A percentile compares a stretch with the other conserved stretches of the same genome.
These are phyloP conservation scores for Phytophthora niederhauseri DNA, from an alignment of 352 stramenopile genomes.

Conservation along the genomic window DNA sequence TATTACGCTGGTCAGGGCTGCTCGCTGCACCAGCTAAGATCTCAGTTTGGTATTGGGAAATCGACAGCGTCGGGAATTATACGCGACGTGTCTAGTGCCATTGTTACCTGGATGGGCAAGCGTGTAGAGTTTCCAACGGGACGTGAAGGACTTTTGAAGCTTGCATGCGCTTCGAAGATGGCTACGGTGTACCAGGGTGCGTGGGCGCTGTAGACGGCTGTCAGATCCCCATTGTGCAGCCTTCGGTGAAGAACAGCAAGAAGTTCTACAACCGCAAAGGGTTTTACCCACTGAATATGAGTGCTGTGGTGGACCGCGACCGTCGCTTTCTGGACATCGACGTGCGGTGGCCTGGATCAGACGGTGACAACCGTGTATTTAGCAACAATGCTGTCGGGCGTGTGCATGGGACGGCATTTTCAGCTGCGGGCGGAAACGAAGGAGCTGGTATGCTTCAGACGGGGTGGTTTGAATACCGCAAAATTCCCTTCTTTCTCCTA, in stretches of 20 bases:
- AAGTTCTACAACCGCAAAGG: not conserved
- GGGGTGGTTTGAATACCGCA: not conserved
- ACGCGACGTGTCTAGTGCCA: too few species aligned
- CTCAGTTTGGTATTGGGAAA: too few species aligned
- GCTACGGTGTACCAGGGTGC: not conserved
- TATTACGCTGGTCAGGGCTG: too few species aligned
- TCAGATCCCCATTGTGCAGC: not conserved
- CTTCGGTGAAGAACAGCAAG: not conserved
- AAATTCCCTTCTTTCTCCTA: not conserved
- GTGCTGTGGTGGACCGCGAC: not conserved
- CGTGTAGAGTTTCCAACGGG: not conserved
- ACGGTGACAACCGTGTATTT: not conserved
- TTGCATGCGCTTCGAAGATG: not conserved
- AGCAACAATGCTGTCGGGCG: not conserved
- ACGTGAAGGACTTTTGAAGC: not conserved
- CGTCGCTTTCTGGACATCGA: not conserved
- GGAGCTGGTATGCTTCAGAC: not conserved
- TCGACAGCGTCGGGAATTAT: too few species aligned
- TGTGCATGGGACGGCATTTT: not conserved
- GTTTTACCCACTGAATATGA: not conserved
- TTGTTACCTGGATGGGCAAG: too few species aligned
- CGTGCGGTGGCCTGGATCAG: not conserved
- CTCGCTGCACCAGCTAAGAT: too few species aligned
- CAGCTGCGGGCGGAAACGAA: not conserved
- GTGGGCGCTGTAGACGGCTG: not conserved